Base-by-base conservation (phyloP, 2,329 filamentous ascomycete species). In the Shiraia bambusicola region DNA sequence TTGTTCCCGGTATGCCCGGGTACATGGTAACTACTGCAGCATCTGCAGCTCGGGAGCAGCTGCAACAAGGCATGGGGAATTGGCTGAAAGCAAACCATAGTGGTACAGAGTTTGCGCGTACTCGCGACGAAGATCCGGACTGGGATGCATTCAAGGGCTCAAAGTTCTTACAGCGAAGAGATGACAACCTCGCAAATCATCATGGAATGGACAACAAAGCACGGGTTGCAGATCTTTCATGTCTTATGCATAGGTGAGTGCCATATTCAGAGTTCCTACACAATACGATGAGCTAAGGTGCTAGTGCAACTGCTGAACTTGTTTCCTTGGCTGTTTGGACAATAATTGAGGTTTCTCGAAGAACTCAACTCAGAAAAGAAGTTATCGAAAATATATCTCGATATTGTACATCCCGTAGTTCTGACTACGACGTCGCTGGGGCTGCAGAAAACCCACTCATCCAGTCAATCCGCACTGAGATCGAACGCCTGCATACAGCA, bases 401-500 rank as follows among this genome's bases (percentile, higher is more conserved):
- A 24, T 34, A 53, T 7, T 41, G 40, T 14, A 39, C 53, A 2
- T 22, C 52, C 10, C 40, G 40, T 12, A 27, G 39, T 4, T 34
- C 36, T 6, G 30, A 45, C 3, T 58, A 54, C 31, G 54, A 63
- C 40, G 35, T 64, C 3, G 22, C 29, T 0, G 28, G 39, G 3
- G 41, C 66, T 12, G 24, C 34, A 3, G 16, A 46, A 3, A 24
- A 47, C 6, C 58, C 60, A 3, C 39, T 65, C 9, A 13, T 65
- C 2, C 47, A 58, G 24, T 66, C 63, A 1, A 15, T 65, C 12
- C 48, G 54, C 7, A 47, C 49, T 11, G 63, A 67, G 34, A 45
- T 58, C 6, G 37, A 37, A 8, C 57, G 63, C 3, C 32, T 66
- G 3, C 55, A 59, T 1, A 43, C 46, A 13, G 49, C 55, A 22